Conservation (phyloP, 140 eudicot species). For the Anethum foeniculum region DNA sequence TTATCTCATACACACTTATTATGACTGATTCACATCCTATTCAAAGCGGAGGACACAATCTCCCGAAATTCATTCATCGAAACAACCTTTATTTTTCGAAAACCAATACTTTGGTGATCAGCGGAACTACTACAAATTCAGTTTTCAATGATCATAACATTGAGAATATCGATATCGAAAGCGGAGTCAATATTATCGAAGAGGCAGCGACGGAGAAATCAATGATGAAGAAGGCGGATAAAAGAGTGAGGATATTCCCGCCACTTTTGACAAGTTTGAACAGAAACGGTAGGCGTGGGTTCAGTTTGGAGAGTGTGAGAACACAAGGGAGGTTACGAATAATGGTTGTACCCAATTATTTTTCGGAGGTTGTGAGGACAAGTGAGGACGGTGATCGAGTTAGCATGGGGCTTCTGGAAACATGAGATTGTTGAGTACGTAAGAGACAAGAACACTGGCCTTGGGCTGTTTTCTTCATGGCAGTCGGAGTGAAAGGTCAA, state of each 20-base stretch:
- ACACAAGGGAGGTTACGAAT: slow-evolving; percentile 12
- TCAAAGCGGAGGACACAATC: neutral
- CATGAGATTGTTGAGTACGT: too few relatives aligned
- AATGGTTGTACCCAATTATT: neutral
- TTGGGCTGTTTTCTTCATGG: too few relatives aligned
- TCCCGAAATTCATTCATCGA: neutral
- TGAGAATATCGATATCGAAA: too few relatives aligned
- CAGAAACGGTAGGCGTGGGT: slow-evolving; percentile 18
- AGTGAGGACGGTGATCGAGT: neutral
- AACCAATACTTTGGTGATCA: neutral
- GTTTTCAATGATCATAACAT: too few relatives aligned
- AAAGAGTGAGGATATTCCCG: slow-evolving; percentile 10
- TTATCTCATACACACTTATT: neutral
- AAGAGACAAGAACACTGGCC: too few relatives aligned
- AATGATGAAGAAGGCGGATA: neutral
- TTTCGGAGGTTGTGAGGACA: neutral
- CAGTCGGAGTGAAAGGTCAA: too few relatives aligned
- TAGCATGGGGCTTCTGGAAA: neutral
- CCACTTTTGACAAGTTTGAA: slow-evolving; percentile 20
- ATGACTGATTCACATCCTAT: neutral
- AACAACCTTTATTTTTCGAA: neutral
- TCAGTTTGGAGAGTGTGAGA: neutral
- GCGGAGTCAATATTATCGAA: neutral
- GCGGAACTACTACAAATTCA: neutral
- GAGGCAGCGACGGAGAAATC: neutral